A percentile compares a stretch with the other conserved stretches of the same genome.
Conservation (phyloP, 768 basidiomycete genomes). For the Asterophora lycoperdoides region DNA sequence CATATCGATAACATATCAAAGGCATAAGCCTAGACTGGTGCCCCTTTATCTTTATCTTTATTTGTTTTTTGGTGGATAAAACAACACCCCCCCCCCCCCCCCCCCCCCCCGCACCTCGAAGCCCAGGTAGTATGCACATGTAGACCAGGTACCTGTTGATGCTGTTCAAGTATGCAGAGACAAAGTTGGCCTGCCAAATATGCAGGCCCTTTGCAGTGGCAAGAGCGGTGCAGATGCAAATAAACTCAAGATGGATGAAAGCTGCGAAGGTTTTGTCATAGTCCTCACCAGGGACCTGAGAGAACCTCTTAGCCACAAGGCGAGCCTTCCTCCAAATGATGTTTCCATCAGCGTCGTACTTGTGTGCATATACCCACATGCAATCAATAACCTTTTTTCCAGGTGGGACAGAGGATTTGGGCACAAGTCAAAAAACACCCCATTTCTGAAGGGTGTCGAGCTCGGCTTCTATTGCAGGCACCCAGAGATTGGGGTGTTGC, state of each 20-base stretch:
- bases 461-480: conserved; percentile 11
- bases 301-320: conserved; percentile 24
- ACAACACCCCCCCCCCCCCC: too few relatives aligned
- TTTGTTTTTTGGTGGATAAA: too few relatives aligned
- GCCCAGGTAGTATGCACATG: too few relatives aligned
- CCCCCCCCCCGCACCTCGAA: too few relatives aligned
- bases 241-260: conserved; percentile 14
- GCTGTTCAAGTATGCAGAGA: conserved; percentile 15
- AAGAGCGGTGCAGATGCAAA: conserved; percentile 21
- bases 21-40: too few relatives aligned
- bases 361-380: conserved; percentile 24
- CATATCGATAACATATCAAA: too few relatives aligned
- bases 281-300: conserved; percentile 31
- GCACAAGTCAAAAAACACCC: conserved; percentile 14
- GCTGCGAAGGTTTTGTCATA: conserved; percentile 18
- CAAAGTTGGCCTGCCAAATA: too few relatives aligned
- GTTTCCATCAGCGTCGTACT: conserved; percentile 25
- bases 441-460: conserved; percentile 18
- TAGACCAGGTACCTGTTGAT: too few relatives aligned
- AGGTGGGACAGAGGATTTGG: neutral
- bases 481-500: conserved; percentile 11
- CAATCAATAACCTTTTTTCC: conserved; percentile 9
- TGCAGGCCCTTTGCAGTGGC: conserved; percentile 24
- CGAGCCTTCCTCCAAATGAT: conserved; percentile 25
- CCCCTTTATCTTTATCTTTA: too few relatives aligned